A percentile compares a stretch with the other conserved stretches of the same genome.
Conservation (phyloP, 169 alveolate species). For the Plasmodium chabaudi region DNA sequence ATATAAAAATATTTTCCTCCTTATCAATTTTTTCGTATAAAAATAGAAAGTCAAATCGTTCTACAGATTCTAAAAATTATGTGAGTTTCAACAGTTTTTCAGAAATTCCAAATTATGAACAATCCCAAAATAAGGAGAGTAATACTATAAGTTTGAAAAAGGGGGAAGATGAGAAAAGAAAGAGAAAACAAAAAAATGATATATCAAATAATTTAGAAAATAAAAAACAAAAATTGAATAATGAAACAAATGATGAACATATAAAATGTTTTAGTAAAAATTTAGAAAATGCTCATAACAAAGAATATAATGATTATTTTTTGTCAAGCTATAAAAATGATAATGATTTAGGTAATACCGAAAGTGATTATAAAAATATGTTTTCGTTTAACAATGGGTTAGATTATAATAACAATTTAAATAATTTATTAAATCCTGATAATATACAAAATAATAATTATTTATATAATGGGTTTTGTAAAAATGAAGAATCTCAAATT, state of each 20-base stretch:
- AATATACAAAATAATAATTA: neutral
- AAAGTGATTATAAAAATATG: neutral
- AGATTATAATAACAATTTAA: neutral
- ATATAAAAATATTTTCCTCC: slow-evolving; percentile 31
- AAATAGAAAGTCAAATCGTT: slow-evolving; percentile 9
- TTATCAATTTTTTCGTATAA: neutral
- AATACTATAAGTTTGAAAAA: neutral
- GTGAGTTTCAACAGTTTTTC: slow-evolving; percentile 6
- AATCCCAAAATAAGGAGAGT: neutral
- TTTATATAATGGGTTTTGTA: neutral
- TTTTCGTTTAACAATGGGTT: neutral
- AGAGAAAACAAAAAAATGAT: neutral
- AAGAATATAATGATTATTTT: too few species aligned
- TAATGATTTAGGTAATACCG: neutral
- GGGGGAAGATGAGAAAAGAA: neutral
- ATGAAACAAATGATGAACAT: neutral
- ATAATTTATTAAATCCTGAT: neutral
- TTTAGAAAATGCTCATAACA: too few species aligned
- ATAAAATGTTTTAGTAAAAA: too few species aligned
- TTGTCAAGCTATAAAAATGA: neutral
- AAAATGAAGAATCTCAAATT: slow-evolving; percentile 32
- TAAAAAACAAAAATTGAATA: neutral
- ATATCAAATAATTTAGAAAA: neutral
- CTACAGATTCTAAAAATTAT: too few species aligned
- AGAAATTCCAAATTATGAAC: slow-evolving; percentile 7